Evolutionary conservation across 2,329 filamentous ascomycete genomes (phyloP), one percentile per base, ranked within the genome.

Genomic region (Talaromyces pinophilus): DNA sequence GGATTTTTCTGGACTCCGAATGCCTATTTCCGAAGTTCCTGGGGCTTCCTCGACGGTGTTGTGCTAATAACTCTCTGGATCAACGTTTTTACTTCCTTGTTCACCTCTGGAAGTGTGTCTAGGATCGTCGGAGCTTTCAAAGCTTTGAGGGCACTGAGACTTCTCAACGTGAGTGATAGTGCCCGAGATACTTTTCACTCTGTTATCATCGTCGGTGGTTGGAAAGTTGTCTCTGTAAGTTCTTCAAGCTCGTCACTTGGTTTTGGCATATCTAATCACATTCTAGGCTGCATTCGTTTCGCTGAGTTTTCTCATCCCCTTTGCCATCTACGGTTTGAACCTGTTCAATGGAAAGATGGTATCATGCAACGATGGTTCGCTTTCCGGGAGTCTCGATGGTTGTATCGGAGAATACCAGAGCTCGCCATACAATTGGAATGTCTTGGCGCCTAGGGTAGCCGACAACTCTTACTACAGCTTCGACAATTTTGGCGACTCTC

Each of bases 1-100:
- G 95, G 95, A 7, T 91, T 97, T 72, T 91, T 97, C 76, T 98
- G 92, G 87, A 97, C 95, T 0, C 95, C 95, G 0, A 97, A 99
- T 78, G 96, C 96, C 2, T 99, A 97, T 76, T 92, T 97, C 76
- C 89, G 95, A 72, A 94, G 94, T 74, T 94, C 93, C 0, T 99
- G 95, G 95, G 96, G 95, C 6, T 89, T 97, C 68, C 97, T 99
- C 70, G 95, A 99, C 75, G 92, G 90, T 0, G 79, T 98, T 54
- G 95, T 99, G 70, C 83, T 99, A 62, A 82, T 97, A 65, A 98
- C 95, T 0, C 86, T 99, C 8, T 98, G 95, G 94, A 90, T 97
- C 75, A 98, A 96, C 73, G 92, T 99, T 60, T 83, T 89, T 57
- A 95, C 93, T 0, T 88, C 94, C 1, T 84, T 99, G 63, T 86